phyloP scores from a whole-genome alignment of 192 early-diverging fungal genomes.

The Umbelopsis sp. region DNA sequence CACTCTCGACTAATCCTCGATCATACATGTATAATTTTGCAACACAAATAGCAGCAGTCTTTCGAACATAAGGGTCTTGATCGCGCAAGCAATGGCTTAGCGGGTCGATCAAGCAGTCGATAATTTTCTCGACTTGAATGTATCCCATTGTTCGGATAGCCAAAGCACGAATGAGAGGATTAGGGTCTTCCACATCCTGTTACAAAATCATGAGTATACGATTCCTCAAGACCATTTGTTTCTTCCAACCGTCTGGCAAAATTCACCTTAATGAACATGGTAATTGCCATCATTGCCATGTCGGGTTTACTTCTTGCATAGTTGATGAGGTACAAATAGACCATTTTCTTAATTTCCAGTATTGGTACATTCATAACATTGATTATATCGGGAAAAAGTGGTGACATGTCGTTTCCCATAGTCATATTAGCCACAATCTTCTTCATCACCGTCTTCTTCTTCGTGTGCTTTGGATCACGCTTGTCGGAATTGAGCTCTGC shows the following conservation, averaged over 20 bases:
- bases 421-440: slow-evolving; percentile 99
- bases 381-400: slow-evolving; percentile 90
- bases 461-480: slow-evolving; percentile 76
- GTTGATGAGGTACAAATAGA: slow-evolving; percentile 96
- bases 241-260: not conserved
- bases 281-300: slow-evolving; percentile 90
- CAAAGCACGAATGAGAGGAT: slow-evolving; percentile 93
- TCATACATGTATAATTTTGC: slow-evolving; percentile 94
- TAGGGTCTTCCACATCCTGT: slow-evolving; percentile 89
- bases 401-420: slow-evolving; percentile 99
- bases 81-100: slow-evolving; percentile 82
- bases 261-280: slow-evolving; percentile 80
- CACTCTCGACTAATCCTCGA: slow-evolving; percentile 79
- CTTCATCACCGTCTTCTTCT: slow-evolving; percentile 85
- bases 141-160: slow-evolving; percentile 98
- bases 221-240: not conserved
- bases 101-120: slow-evolving; percentile 84
- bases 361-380: slow-evolving; percentile 89
- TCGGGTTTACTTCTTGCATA: slow-evolving; percentile 94
- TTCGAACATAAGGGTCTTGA: slow-evolving; percentile 94
- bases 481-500: slow-evolving; percentile 86
- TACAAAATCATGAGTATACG: not conserved
- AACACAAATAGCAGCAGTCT: slow-evolving; percentile 93
- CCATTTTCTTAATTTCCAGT: slow-evolving; percentile 87
- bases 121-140: slow-evolving; percentile 90